These are phyloP conservation scores for Colletotrichum sp. DNA, from an alignment of 2,329 filamentous ascomycete genomes.

Conservation along the genomic window DNA sequence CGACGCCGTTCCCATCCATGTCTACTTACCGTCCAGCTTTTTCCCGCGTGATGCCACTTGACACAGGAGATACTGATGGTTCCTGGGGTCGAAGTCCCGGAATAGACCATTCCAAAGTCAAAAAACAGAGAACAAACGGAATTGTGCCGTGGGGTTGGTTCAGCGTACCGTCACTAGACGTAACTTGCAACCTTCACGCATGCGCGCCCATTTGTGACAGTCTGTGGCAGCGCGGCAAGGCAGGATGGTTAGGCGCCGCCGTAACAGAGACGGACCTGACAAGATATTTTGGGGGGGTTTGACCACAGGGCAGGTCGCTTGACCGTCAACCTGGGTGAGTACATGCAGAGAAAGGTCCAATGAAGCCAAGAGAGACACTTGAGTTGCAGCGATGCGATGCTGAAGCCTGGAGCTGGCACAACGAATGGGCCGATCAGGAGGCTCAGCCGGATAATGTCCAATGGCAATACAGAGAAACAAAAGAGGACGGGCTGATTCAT, in stretches of 20 bases:
- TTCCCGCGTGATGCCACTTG: background rate
- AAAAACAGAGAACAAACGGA: background rate
- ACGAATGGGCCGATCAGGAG: background rate
- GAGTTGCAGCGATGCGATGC: conserved; percentile 10
- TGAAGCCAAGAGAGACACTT: background rate
- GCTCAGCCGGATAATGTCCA: background rate
- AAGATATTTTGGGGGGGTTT: background rate
- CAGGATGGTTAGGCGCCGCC: background rate
- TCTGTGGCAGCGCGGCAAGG: background rate
- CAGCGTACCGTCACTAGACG: background rate
- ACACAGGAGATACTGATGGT: background rate
- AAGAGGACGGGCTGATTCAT: background rate
- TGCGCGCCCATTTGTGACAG: background rate
- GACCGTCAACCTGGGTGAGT: background rate
- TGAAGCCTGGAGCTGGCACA: conserved; percentile 6
- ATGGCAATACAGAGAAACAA: background rate
- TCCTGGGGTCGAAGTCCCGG: background rate
- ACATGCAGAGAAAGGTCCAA: background rate
- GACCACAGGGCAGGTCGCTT: background rate
- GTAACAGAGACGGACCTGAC: background rate
- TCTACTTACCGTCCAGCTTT: background rate
- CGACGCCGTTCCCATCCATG: background rate
- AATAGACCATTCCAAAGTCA: background rate
- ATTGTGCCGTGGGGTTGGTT: background rate
- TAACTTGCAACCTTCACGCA: background rate